Evolutionary conservation across 768 basidiomycete species (phyloP).

Genomic region (Tylopilus felleus): DNA sequence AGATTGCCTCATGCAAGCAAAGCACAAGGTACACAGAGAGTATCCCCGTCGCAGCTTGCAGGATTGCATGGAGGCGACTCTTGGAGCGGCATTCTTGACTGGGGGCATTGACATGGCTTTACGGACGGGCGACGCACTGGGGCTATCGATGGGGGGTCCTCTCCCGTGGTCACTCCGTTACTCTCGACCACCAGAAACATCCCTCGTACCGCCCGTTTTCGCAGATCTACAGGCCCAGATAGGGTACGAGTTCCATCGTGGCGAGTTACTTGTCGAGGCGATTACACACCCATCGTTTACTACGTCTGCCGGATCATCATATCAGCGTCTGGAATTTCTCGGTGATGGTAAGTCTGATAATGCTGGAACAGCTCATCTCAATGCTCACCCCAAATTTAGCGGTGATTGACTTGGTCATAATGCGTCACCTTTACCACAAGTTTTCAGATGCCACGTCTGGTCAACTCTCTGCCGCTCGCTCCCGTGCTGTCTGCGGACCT

Average conservation of each 20-base stretch:
- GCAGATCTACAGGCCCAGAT: slow-evolving; percentile 54
- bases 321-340: slow-evolving; percentile 85
- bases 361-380: not conserved
- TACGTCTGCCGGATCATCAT: slow-evolving; percentile 52
- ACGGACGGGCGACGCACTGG: slow-evolving; percentile 57
- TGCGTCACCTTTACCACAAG: slow-evolving; percentile 65
- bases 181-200: slow-evolving; percentile 27
- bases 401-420: slow-evolving; percentile 67
- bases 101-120: slow-evolving; percentile 74
- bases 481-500: slow-evolving; percentile 69
- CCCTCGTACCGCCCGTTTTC: slow-evolving; percentile 47
- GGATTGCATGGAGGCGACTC: slow-evolving; percentile 84
- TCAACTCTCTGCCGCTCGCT: slow-evolving; percentile 67
- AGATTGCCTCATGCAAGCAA: slow-evolving; percentile 25
- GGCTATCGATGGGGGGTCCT: slow-evolving; percentile 69
- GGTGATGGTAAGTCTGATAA: slow-evolving; percentile 69
- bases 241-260: slow-evolving; percentile 66
- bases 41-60: slow-evolving; percentile 72
- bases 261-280: slow-evolving; percentile 68
- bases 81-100: slow-evolving; percentile 72
- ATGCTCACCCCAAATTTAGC: slow-evolving; percentile 39
- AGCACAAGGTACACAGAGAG: slow-evolving; percentile 37
- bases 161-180: slow-evolving; percentile 68
- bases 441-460: slow-evolving; percentile 73
- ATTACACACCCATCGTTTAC: slow-evolving; percentile 83